Evolutionary conservation across 1,284 basidiomycete species (phyloP).

Genomic region (Sphaerobolus stellatus): DNA sequence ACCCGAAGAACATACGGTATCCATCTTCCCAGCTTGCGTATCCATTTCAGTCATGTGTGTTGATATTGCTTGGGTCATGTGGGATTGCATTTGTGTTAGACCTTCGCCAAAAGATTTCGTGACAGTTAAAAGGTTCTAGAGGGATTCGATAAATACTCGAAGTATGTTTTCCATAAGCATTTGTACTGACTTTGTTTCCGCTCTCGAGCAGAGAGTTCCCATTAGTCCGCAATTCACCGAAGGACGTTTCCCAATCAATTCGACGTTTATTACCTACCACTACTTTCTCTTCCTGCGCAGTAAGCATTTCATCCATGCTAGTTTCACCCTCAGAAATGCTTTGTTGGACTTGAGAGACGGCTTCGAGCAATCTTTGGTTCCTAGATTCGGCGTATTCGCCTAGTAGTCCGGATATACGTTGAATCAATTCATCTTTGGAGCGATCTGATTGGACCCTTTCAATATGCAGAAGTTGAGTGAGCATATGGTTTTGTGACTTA

Average conservation of each 20-base stretch:
- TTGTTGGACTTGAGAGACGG: slow-evolving; percentile 53
- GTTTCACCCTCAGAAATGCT: slow-evolving; percentile 58
- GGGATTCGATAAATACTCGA: not conserved
- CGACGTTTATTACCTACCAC: slow-evolving; percentile 42
- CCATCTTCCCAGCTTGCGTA: slow-evolving; percentile 45
- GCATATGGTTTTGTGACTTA: slow-evolving; percentile 68
- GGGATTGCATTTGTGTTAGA: slow-evolving; percentile 45
- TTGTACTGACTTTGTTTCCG: slow-evolving; percentile 53
- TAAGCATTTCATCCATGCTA: slow-evolving; percentile 46
- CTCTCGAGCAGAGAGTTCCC: slow-evolving; percentile 56
- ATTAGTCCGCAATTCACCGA: slow-evolving; percentile 53
- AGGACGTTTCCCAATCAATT: slow-evolving; percentile 37
- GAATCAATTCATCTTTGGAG: slow-evolving; percentile 70
- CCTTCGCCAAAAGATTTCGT: slow-evolving; percentile 44
- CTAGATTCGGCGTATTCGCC: slow-evolving; percentile 68
- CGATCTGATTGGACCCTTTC: slow-evolving; percentile 66
- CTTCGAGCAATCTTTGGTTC: slow-evolving; percentile 64
- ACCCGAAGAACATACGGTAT: slow-evolving; percentile 37
- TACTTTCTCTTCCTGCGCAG: slow-evolving; percentile 49
- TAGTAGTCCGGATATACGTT: slow-evolving; percentile 69
- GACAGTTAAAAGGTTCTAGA: slow-evolving; percentile 44
- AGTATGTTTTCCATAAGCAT: not conserved
- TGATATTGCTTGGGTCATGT: slow-evolving; percentile 48
- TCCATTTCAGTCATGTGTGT: slow-evolving; percentile 55
- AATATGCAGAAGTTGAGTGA: slow-evolving; percentile 61